Percentiles rank a stretch among this genome's conserved stretches.
These are phyloP conservation scores for Suhomyces emberorum DNA, from an alignment of 805 yeast genomes.

Conservation along the genomic window DNA sequence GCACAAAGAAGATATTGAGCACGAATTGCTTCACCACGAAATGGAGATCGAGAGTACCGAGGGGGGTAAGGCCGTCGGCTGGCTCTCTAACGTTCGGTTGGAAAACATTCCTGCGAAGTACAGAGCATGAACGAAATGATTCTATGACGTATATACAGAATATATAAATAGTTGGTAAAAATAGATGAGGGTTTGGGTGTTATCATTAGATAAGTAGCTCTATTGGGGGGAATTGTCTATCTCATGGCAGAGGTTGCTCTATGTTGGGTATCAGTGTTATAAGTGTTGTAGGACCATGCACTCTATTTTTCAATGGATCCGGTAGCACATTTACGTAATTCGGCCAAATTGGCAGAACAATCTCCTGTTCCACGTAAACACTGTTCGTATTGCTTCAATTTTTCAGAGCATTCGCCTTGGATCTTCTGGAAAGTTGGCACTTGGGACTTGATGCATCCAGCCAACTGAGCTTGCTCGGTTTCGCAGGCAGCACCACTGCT, in stretches of 20 bases:
- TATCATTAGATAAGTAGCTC: no score
- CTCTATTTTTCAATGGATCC: slow-evolving; percentile 15
- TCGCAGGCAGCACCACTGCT: slow-evolving; percentile 53
- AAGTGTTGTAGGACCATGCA: no score
- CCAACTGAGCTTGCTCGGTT: slow-evolving; percentile 52
- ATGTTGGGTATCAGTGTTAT: no score
- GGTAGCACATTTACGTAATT: slow-evolving; percentile 65
- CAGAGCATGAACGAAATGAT: no score
- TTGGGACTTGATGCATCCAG: slow-evolving; percentile 56
- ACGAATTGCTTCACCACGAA: slow-evolving; percentile 80
- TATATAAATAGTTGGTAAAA: no score
- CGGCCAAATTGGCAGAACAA: slow-evolving; percentile 52
- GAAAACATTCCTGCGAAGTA: slow-evolving; percentile 34
- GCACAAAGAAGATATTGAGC: slow-evolving; percentile 87
- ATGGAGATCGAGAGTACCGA: slow-evolving; percentile 69
- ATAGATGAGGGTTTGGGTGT: no score
- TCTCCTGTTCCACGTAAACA: slow-evolving; percentile 51
- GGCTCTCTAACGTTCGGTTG: slow-evolving; percentile 26
- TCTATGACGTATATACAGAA: no score
- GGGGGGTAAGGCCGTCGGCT: slow-evolving; percentile 7
- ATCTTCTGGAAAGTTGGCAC: slow-evolving; percentile 75
- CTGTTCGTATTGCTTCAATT: slow-evolving; percentile 60
- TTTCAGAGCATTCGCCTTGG: slow-evolving; percentile 55
- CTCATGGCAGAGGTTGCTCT: no score
- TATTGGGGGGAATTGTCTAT: no score